These are phyloP conservation scores for Pythium insidiosum DNA, from an alignment of 352 stramenopile species.

Conservation along the genomic window DNA sequence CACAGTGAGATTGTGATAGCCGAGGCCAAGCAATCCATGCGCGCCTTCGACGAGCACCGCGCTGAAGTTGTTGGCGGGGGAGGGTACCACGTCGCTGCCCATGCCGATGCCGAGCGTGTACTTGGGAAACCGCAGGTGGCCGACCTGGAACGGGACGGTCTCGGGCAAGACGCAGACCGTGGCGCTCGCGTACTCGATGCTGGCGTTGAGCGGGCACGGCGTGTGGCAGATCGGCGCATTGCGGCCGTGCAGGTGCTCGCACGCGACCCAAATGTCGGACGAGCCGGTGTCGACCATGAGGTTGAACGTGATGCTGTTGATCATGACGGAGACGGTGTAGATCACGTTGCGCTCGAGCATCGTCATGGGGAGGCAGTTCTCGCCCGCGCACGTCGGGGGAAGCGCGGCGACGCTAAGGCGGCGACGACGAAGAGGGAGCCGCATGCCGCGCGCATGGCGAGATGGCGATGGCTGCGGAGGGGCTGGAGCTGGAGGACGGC, in stretches of 20 bases:
- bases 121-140: conserved; percentile 26
- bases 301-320: conserved; percentile 29
- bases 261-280: conserved; percentile 73
- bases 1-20: conserved; percentile 40
- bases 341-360: conserved; percentile 56
- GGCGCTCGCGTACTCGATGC: conserved; percentile 59
- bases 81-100: conserved; percentile 35
- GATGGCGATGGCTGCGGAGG: too few relatives aligned
- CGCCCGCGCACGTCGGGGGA: not conserved
- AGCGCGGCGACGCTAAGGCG: not conserved
- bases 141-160: conserved; percentile 31
- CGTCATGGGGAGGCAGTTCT: conserved; percentile 23
- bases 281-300: conserved; percentile 73
- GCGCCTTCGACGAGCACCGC: conserved; percentile 34
- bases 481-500: too few relatives aligned
- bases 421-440: not conserved
- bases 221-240: conserved; percentile 23
- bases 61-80: conserved; percentile 17
- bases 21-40: conserved; percentile 59
- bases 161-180: conserved; percentile 49
- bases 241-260: conserved; percentile 47
- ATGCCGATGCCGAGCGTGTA: conserved; percentile 56
- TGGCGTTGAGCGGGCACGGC: conserved; percentile 28
- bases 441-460: too few relatives aligned
- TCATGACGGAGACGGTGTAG: conserved; percentile 51